Conservation (phyloP, 805 yeast genomes). For the Sugiyamaella boreocaroliniensis region DNA sequence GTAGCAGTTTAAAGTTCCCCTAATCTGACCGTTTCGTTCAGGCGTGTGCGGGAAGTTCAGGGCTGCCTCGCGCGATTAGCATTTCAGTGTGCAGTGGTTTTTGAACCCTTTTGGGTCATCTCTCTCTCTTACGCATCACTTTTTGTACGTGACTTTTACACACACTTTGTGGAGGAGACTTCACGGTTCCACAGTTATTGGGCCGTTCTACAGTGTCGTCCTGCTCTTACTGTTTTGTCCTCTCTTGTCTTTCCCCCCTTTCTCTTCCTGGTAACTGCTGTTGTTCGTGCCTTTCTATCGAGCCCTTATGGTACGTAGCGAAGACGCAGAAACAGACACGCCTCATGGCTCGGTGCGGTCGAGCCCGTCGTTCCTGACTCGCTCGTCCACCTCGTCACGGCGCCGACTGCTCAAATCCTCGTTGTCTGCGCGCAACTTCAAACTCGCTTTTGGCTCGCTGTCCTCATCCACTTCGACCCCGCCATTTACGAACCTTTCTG, state of each 20-base stretch:
- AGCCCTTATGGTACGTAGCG: not conserved
- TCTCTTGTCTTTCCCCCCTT: not conserved
- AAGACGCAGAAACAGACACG: not conserved
- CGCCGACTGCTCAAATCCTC: not conserved
- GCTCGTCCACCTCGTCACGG: not conserved
- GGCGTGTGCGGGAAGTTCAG: too few species aligned
- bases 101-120: too few species aligned
- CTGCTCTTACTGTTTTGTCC: not conserved
- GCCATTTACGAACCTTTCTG: not conserved
- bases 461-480: not conserved
- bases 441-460: not conserved
- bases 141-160: too few species aligned
- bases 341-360: not conserved
- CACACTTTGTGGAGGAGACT: not conserved
- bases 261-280: not conserved
- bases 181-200: too few species aligned
- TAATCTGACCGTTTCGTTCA: not conserved
- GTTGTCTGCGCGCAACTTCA: not conserved
- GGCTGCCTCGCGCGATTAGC: too few species aligned
- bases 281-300: too few species aligned
- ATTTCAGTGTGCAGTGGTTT: too few species aligned
- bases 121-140: too few species aligned
- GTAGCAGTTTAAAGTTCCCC: not conserved
- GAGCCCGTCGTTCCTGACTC: not conserved
- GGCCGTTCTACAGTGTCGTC: too few species aligned